Conservation (phyloP, 345 rosid genomes). For the Rubroshorea leprosula region DNA sequence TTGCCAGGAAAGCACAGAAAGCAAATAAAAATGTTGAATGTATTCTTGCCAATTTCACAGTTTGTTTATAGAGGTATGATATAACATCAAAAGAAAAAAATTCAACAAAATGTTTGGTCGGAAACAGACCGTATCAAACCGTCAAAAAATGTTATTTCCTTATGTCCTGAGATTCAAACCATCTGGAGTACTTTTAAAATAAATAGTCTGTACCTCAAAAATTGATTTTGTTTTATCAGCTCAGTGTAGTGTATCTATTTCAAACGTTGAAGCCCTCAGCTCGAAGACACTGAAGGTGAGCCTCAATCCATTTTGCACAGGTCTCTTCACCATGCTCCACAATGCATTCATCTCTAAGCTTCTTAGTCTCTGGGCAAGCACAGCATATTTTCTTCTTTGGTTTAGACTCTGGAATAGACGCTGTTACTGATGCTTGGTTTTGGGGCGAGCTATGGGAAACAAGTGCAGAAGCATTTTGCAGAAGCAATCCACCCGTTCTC, state of each 20-base stretch:
- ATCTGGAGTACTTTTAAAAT: slow-evolving; percentile 1
- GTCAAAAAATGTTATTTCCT: slow-evolving; percentile 14
- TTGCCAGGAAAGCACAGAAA: too few relatives aligned
- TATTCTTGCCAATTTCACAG: not conserved
- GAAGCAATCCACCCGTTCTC: too few relatives aligned
- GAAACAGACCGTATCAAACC: not conserved
- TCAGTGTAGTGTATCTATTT: slow-evolving; percentile 21
- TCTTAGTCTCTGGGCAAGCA: slow-evolving; percentile 89
- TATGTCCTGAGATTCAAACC: too few relatives aligned
- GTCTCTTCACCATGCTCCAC: slow-evolving; percentile 80
- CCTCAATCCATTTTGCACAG: slow-evolving; percentile 92
- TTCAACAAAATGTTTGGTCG: not conserved
- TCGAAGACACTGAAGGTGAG: slow-evolving; percentile 81
- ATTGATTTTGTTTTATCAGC: slow-evolving; percentile 16
- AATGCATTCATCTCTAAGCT: slow-evolving; percentile 87
- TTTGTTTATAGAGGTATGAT: not conserved
- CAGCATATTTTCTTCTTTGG: slow-evolving; percentile 91
- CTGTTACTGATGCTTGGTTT: slow-evolving; percentile 28
- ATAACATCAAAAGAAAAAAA: not conserved
- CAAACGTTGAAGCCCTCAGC: slow-evolving; percentile 85
- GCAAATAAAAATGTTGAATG: too few relatives aligned
- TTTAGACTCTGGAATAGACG: slow-evolving; percentile 39
- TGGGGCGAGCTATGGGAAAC: slow-evolving; percentile 34
- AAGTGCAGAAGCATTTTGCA: too few relatives aligned
- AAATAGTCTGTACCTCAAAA: slow-evolving; percentile 15